Conservation (phyloP, 202 grass and related monocot species). For the Eragrostis tef region DNA sequence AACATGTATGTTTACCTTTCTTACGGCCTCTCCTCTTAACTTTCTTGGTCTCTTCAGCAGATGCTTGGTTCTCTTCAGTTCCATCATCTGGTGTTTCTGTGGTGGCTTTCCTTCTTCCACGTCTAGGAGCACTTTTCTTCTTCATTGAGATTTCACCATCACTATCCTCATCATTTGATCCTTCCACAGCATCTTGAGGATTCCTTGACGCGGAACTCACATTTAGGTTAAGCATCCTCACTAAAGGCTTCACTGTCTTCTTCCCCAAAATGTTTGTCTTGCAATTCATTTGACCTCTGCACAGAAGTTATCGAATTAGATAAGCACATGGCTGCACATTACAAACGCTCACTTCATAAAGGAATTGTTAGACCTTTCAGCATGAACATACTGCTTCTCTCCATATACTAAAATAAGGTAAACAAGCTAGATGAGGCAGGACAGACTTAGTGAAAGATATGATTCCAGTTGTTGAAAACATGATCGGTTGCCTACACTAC, state of each 20-base stretch:
- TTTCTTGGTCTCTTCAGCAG: slow-evolving; percentile 45
- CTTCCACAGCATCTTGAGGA: slow-evolving; percentile 50
- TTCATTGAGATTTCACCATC: slow-evolving; percentile 23
- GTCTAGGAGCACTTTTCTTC: slow-evolving; percentile 38
- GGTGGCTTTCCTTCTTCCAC: slow-evolving; percentile 51
- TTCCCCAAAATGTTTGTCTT: slow-evolving; percentile 39
- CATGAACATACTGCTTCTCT: background rate
- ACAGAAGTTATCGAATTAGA: background rate
- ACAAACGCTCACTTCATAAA: background rate
- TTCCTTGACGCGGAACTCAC: slow-evolving; percentile 45
- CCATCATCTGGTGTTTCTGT: background rate
- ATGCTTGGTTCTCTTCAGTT: slow-evolving; percentile 17
- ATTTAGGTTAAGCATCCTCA: slow-evolving; percentile 25
- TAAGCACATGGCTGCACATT: background rate
- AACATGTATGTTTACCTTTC: slow-evolving; percentile 54
- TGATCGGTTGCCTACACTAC: background rate
- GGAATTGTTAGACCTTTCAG: background rate
- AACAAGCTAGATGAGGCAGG: background rate
- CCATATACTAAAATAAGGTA: background rate
- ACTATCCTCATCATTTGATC: slow-evolving; percentile 36
- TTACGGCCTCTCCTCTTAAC: slow-evolving; percentile 57
- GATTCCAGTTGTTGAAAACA: background rate
- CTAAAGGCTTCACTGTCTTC: background rate
- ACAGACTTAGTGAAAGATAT: background rate
- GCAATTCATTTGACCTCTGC: slow-evolving; percentile 40